Percentiles rank a stretch among this genome's conserved stretches.
Conservation (phyloP, 129 eudicot species). For the Glebionis coronaria region DNA sequence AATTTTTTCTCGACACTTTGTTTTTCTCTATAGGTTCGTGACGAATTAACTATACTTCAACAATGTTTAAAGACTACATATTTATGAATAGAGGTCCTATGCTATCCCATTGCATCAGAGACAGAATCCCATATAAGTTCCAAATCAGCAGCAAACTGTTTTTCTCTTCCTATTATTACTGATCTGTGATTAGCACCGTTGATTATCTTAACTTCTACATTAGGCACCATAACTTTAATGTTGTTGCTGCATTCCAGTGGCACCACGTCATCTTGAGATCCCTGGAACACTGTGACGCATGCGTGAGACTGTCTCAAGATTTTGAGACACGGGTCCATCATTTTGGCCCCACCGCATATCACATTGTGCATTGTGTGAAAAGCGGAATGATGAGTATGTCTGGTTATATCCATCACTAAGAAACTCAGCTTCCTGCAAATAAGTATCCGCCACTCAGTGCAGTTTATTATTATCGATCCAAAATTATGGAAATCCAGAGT, state of each 20-base stretch:
- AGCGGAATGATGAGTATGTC: conserved; percentile 92
- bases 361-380: conserved; percentile 98
- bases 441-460: neutral
- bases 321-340: conserved; percentile 58
- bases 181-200: conserved; percentile 50
- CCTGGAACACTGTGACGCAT: conserved; percentile 51
- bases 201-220: conserved; percentile 46
- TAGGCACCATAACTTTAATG: conserved; percentile 54
- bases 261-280: conserved; percentile 59
- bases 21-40: too few species aligned
- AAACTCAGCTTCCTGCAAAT: conserved; percentile 55
- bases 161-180: conserved; percentile 52
- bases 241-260: conserved; percentile 75
- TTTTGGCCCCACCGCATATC: conserved; percentile 69
- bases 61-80: neutral
- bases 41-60: too few species aligned
- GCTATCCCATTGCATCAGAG: conserved; percentile 11
- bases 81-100: neutral
- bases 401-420: conserved; percentile 39
- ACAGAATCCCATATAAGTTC: conserved; percentile 54
- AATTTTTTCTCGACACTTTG: too few species aligned
- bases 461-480: neutral
- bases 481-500: conserved; percentile 5
- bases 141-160: conserved; percentile 51
- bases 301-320: conserved; percentile 32